Conservation (phyloP, 805 yeast genomes). For the Teunomyces stri region DNA sequence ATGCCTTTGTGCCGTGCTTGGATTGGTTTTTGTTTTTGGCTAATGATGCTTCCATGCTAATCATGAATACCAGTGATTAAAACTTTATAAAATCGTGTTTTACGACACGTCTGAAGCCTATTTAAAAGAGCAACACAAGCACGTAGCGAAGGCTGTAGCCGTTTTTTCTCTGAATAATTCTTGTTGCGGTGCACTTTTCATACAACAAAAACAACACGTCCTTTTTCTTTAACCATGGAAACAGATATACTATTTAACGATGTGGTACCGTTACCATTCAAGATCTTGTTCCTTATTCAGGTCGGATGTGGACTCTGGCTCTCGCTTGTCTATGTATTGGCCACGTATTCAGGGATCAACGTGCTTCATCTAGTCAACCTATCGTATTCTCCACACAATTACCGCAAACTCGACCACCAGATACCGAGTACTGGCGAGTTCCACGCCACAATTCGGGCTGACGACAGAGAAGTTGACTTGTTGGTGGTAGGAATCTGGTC, state of each 20-base stretch:
- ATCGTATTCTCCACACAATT: constrained; percentile 39
- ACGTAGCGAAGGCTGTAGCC: neutral
- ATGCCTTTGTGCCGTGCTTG: neutral
- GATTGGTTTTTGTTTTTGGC: constrained; percentile 19
- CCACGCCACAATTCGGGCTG: constrained; percentile 30
- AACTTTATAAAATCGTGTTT: constrained; percentile 30
- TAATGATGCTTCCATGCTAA: constrained; percentile 62
- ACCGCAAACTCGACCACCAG: constrained; percentile 19
- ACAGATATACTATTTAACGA: constrained; percentile 9
- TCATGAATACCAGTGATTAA: constrained; percentile 53
- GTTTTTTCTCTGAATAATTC: neutral
- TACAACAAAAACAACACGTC: constrained; percentile 3
- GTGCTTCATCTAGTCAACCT: constrained; percentile 42
- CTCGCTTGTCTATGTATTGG: constrained; percentile 39
- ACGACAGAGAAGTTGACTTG: constrained; percentile 25
- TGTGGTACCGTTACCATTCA: constrained; percentile 37
- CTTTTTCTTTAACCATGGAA: neutral
- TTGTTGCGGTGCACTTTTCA: neutral
- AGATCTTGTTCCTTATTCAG: constrained; percentile 49
- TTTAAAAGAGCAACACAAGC: neutral
- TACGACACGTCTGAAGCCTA: constrained; percentile 35
- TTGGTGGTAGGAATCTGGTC: constrained; percentile 34
- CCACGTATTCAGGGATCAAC: constrained; percentile 39
- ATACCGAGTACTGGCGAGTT: constrained; percentile 28
- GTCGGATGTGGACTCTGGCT: constrained; percentile 57